These are phyloP conservation scores for Verticillium dahliae DNA, from an alignment of 2,329 filamentous ascomycete species.

Conservation along the genomic window DNA sequence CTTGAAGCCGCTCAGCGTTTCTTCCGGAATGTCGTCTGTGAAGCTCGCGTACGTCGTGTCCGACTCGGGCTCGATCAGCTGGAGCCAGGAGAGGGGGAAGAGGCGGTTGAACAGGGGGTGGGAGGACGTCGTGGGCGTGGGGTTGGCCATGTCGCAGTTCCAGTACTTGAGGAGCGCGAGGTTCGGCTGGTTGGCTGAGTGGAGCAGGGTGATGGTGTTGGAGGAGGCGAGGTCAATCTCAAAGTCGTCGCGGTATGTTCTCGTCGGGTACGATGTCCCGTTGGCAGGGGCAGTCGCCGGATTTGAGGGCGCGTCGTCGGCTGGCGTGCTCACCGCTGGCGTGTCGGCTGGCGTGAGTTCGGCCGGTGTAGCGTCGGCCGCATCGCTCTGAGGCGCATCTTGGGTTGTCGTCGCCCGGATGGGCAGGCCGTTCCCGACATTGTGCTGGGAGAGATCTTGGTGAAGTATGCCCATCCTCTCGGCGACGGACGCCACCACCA, in stretches of 20 bases:
- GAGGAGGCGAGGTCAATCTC: conserved; percentile 60
- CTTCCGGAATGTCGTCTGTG: conserved; percentile 51
- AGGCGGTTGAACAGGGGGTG: conserved; percentile 82
- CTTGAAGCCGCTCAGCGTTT: conserved; percentile 66
- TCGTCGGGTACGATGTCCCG: background rate
- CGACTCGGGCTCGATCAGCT: conserved; percentile 69
- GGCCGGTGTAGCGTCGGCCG: background rate
- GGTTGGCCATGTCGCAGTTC: conserved; percentile 67
- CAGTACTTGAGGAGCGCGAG: conserved; percentile 85
- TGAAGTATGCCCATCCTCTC: conserved; percentile 83
- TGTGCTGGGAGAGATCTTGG: conserved; percentile 15
- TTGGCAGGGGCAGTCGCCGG: conserved; percentile 1
- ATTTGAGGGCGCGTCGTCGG: conserved; percentile 1
- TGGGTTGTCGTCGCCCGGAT: background rate
- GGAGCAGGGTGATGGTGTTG: conserved; percentile 76
- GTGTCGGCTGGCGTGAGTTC: conserved; percentile 1
- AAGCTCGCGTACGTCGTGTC: conserved; percentile 68
- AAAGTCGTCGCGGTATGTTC: conserved; percentile 35
- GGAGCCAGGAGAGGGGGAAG: conserved; percentile 83
- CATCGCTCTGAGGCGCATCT: conserved; percentile 6
- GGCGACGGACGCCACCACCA: conserved; percentile 76
- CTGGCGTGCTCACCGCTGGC: background rate
- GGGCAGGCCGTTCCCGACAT: background rate
- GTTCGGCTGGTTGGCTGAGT: conserved; percentile 80
- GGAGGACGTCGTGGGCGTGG: conserved; percentile 53